Percentiles rank a stretch among this genome's conserved stretches.
Evolutionary conservation across 2,329 filamentous ascomycete species (phyloP).

Genomic region (Calonectria pseudoreteaudii): DNA sequence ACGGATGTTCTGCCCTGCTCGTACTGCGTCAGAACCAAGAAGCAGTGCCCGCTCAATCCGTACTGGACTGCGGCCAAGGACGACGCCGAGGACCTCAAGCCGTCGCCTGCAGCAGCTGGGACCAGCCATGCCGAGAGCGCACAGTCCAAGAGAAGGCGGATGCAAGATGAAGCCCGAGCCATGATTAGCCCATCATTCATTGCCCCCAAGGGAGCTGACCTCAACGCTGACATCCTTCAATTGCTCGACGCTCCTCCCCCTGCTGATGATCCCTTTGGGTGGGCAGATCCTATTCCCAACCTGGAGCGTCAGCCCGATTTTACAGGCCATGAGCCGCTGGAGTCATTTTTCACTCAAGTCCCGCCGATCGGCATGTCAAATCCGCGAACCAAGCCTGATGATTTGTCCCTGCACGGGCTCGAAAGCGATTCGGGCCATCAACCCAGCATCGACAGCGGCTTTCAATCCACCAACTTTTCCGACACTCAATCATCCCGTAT

Average conservation of each 20-base stretch:
- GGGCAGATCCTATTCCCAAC: slow-evolving; percentile 27
- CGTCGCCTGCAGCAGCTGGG: neutral
- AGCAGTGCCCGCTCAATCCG: slow-evolving; percentile 43
- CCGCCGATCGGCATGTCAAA: neutral
- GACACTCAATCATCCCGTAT: slow-evolving; percentile 26
- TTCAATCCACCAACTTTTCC: slow-evolving; percentile 20
- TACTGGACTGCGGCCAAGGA: slow-evolving; percentile 36
- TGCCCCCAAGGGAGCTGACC: slow-evolving; percentile 8
- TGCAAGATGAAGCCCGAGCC: neutral
- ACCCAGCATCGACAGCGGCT: slow-evolving; percentile 10
- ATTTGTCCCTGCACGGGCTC: slow-evolving; percentile 9
- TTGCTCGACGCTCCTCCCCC: slow-evolving; percentile 26
- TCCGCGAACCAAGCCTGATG: slow-evolving; percentile 3
- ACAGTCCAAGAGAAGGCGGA: slow-evolving; percentile 24
- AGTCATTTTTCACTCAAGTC: slow-evolving; percentile 3
- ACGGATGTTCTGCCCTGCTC: slow-evolving; percentile 38
- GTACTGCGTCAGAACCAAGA: slow-evolving; percentile 46
- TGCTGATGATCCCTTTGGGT: slow-evolving; percentile 19
- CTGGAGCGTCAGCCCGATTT: slow-evolving; percentile 14
- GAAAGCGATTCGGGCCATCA: neutral
- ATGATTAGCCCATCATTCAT: neutral
- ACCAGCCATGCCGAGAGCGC: neutral
- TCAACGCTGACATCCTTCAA: slow-evolving; percentile 17
- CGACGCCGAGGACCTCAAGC: neutral
- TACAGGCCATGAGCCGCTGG: neutral